Conservation (phyloP, 1,139 yeast genomes). For the Taiozyma sp. region DNA sequence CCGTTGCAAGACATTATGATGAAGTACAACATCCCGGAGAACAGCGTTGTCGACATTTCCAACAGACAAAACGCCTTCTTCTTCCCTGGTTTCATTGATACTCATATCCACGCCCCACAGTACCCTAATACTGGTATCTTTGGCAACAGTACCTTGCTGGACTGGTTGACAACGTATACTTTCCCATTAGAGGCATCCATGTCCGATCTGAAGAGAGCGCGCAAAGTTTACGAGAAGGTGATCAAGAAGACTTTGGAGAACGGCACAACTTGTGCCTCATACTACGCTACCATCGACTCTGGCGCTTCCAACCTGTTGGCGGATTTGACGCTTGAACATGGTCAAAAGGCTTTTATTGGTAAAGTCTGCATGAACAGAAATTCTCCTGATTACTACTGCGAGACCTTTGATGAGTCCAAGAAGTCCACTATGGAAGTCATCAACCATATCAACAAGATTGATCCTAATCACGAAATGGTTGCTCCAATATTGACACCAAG, state of each 20-base stretch:
- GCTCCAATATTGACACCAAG: slow-evolving; percentile 85
- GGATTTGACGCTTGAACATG: slow-evolving; percentile 54
- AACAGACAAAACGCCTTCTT: slow-evolving; percentile 44
- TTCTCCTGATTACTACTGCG: slow-evolving; percentile 65
- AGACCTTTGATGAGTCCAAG: slow-evolving; percentile 54
- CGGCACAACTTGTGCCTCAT: slow-evolving; percentile 92
- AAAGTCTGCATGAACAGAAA: slow-evolving; percentile 87
- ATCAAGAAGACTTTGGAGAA: slow-evolving; percentile 58
- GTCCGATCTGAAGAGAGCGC: slow-evolving; percentile 47
- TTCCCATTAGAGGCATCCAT: slow-evolving; percentile 76
- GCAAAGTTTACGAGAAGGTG: slow-evolving; percentile 55
- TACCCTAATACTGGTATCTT: slow-evolving; percentile 93
- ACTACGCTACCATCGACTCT: slow-evolving; percentile 83
- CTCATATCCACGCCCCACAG: slow-evolving; percentile 96
- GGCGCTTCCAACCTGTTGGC: slow-evolving; percentile 74
- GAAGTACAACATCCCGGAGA: background rate
- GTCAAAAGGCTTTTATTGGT: slow-evolving; percentile 90
- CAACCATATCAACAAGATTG: slow-evolving; percentile 41
- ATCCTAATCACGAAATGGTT: slow-evolving; percentile 42
- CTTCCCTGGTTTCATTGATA: slow-evolving; percentile 91
- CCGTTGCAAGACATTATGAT: slow-evolving; percentile 8
- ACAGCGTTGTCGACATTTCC: slow-evolving; percentile 25
- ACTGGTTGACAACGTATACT: slow-evolving; percentile 84
- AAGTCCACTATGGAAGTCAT: slow-evolving; percentile 53
- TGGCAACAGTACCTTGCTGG: slow-evolving; percentile 76